phyloP scores from a whole-genome alignment of 2,329 filamentous ascomycete species.

The Clonostachys chloroleuca region DNA sequence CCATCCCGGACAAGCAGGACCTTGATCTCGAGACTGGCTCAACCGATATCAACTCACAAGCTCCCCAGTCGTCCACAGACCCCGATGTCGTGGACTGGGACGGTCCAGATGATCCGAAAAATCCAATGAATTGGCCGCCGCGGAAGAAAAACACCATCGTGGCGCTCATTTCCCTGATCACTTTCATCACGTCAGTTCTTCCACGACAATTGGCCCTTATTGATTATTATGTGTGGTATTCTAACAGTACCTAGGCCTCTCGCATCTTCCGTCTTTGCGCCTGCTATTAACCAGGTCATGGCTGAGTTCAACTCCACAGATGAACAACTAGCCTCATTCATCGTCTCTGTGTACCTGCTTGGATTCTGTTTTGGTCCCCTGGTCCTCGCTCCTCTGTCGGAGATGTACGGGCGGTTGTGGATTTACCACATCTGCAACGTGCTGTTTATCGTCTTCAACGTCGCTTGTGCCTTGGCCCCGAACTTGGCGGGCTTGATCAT shows the following conservation, averaged over 20 bases:
- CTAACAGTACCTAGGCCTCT: not conserved
- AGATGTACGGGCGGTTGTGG: conserved; percentile 42
- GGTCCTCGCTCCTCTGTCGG: conserved; percentile 44
- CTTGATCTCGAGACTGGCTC: too few relatives aligned
- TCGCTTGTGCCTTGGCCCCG: conserved; percentile 43
- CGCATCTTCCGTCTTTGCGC: too few relatives aligned
- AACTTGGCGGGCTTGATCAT: conserved; percentile 40
- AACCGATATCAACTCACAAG: too few relatives aligned
- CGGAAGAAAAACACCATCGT: conserved; percentile 11
- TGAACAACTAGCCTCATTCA: conserved; percentile 35
- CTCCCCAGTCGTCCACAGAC: too few relatives aligned
- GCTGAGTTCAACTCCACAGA: conserved; percentile 41
- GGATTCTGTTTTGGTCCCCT: conserved; percentile 50
- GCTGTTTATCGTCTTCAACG: conserved; percentile 44
- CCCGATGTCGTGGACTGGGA: conserved; percentile 51
- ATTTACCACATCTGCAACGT: conserved; percentile 39
- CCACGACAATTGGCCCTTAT: conserved; percentile 27
- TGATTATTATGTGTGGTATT: too few relatives aligned
- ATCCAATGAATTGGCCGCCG: conserved; percentile 56
- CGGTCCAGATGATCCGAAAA: conserved; percentile 48
- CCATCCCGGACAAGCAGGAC: too few relatives aligned
- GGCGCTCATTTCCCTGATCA: conserved; percentile 13
- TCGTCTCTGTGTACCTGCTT: conserved; percentile 34
- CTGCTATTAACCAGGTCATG: conserved; percentile 32
- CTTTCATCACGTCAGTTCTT: conserved; percentile 29